Conservation (phyloP, 768 basidiomycete species). For the Amylocystis lapponica region DNA sequence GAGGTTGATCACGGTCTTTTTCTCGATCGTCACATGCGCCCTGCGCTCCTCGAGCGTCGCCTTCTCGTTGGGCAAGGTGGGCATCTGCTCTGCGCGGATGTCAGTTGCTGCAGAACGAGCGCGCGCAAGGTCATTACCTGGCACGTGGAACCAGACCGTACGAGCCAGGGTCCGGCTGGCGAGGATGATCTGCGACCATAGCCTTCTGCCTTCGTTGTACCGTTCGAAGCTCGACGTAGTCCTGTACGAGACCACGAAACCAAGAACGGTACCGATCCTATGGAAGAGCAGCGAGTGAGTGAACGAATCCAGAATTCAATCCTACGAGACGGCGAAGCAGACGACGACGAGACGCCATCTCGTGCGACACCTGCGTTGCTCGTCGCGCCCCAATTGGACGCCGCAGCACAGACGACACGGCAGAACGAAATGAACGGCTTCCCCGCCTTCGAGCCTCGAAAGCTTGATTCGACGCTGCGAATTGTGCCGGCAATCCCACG, state of each 20-base stretch:
- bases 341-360: too few species aligned
- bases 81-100: slow-evolving; percentile 19
- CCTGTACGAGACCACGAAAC: slow-evolving; percentile 69
- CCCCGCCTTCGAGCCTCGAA: too few species aligned
- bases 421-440: too few species aligned
- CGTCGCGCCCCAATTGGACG: too few species aligned
- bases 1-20: slow-evolving; percentile 64
- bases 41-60: slow-evolving; percentile 29
- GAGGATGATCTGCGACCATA: slow-evolving; percentile 66
- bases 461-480: too few species aligned
- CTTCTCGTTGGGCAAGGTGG: slow-evolving; percentile 12
- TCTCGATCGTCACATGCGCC: slow-evolving; percentile 52
- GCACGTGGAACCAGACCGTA: slow-evolving; percentile 64
- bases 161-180: slow-evolving; percentile 52
- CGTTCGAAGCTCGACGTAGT: slow-evolving; percentile 70
- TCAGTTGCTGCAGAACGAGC: background rate
- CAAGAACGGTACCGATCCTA: slow-evolving; percentile 57
- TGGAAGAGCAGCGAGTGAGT: slow-evolving; percentile 26
- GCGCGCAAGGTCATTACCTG: slow-evolving; percentile 31
- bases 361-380: too few species aligned
- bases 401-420: background rate
- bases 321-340: too few species aligned
- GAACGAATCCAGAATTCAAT: too few species aligned
- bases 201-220: slow-evolving; percentile 67
- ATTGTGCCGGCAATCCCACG: too few species aligned